Evolutionary conservation across 352 stramenopile genomes (phyloP), one percentile per base, ranked within the genome.

Genomic region (Globisporangium nagaii): DNA sequence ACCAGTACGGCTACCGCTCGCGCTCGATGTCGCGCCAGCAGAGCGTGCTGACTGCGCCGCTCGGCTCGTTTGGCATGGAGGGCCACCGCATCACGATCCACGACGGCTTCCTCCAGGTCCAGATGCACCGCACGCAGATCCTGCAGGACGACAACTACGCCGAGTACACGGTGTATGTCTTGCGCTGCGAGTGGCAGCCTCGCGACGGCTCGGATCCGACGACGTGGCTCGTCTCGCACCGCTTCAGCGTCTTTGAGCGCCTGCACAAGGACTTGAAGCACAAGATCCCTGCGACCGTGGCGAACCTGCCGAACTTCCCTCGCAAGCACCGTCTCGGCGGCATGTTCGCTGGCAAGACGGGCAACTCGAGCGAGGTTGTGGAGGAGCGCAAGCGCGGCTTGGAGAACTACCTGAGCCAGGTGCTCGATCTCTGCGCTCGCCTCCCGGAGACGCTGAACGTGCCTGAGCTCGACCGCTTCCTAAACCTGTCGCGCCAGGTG

Each of bases 101-200:
- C 61, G 82, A 91, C 41, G 84, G 84, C n/a, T 87, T 77, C 54
- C 87, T 95, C 27, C 79, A 88, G 56, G 81, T 75, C 40, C 80
- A 90, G 53, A 92, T 95, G 80, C 79, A 93, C 55, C 73, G 80
- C 44, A 95, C 84, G 31, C 82, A 93, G 51, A 74, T 93, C 25
- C 60, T 95, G 42, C 84, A 95, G 60, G 84, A 95, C 65, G 84
- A 93, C 71, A 95, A 92, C 66, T 95, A 90, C 50, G 80, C 77
- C 34, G 82, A 95, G 56, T 95, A 95, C 70, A 95, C 84, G 27
- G 84, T 92, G 50, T 95, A 95, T 58, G 84, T 95, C 57, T 66
- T 95, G 45, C 80, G 80, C 50, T 95, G 84, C 58, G 66, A 88
- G 57, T 95, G 82, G 82, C 80, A 93, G 56, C 65, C 82, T 2